Conservation (phyloP, 148 eudicot species). For the Vaccinium vitisidaea region DNA sequence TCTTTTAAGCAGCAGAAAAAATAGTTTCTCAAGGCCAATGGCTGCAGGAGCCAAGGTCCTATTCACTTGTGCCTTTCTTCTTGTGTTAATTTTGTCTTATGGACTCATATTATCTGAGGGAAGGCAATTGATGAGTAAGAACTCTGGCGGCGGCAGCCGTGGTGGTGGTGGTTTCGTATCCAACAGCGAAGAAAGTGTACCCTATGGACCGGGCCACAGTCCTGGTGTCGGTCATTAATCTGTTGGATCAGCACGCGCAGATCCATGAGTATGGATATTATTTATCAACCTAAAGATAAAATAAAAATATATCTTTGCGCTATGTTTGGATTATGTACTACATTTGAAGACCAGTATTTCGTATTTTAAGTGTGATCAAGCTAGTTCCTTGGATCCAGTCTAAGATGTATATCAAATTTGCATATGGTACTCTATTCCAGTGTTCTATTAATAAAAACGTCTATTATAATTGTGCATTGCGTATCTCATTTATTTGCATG, state of each 20-base stretch:
- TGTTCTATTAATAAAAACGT: not conserved
- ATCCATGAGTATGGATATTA: not conserved
- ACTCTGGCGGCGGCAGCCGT: not conserved
- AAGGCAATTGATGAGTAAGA: slow-evolving; percentile 14
- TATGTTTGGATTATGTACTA: not conserved
- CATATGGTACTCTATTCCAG: not conserved
- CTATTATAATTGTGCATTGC: not conserved
- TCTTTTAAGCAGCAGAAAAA: too few species aligned
- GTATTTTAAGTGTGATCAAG: not conserved
- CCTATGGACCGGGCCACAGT: slow-evolving; percentile 14
- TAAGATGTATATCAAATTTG: not conserved
- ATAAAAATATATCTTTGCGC: not conserved
- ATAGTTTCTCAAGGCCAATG: not conserved
- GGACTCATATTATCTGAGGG: not conserved
- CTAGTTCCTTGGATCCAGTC: not conserved
- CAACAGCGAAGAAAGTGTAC: not conserved
- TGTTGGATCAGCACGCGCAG: not conserved
- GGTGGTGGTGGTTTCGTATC: not conserved
- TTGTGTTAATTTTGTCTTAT: slow-evolving; percentile 2
- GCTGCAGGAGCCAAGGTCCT: slow-evolving; percentile 9
- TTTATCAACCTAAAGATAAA: not conserved
- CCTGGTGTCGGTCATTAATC: slow-evolving; percentile 16
- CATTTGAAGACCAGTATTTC: not conserved
- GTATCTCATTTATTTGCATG: not conserved
- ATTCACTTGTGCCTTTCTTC: slow-evolving; percentile 1